A percentile compares a stretch with the other conserved stretches of the same genome.
Conservation (phyloP, 2,329 filamentous ascomycete genomes). For the Trichoderma oligosporum region DNA sequence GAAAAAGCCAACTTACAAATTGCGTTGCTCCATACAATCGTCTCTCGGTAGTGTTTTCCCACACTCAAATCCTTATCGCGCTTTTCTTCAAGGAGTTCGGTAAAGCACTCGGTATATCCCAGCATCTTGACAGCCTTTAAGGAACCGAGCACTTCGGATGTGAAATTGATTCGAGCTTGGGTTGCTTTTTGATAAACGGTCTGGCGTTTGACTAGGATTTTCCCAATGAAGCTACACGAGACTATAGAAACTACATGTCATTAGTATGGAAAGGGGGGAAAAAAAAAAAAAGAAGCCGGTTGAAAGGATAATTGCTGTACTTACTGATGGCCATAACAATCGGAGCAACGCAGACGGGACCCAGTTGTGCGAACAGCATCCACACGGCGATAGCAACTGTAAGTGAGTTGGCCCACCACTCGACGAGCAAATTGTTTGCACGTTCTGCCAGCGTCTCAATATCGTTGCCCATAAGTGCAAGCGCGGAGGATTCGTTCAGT, state of each 20-base stretch:
- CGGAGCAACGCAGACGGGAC: constrained; percentile 33
- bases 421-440: constrained; percentile 29
- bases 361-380: constrained; percentile 32
- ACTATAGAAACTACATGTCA: constrained; percentile 24
- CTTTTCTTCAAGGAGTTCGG: constrained; percentile 25
- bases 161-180: constrained; percentile 34
- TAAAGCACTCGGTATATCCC: constrained; percentile 29
- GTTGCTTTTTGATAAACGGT: constrained; percentile 33
- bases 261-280: background rate
- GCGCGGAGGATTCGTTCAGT: constrained; percentile 29
- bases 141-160: constrained; percentile 31
- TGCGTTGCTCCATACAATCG: constrained; percentile 29
- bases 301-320: constrained; percentile 8
- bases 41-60: constrained; percentile 27
- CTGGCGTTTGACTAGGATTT: constrained; percentile 29
- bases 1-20: constrained; percentile 25
- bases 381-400: constrained; percentile 33
- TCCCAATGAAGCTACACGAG: constrained; percentile 26
- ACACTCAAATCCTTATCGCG: constrained; percentile 27
- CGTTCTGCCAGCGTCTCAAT: constrained; percentile 31
- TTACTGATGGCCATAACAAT: constrained; percentile 32
- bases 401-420: constrained; percentile 32
- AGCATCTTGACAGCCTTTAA: constrained; percentile 37
- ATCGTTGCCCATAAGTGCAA: constrained; percentile 34
- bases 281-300: too few relatives aligned